Evolutionary conservation across 2,329 filamentous ascomycete genomes (phyloP), one percentile per base, ranked within the genome.

Genomic region (Paracorniculantispora psalliotae): DNA sequence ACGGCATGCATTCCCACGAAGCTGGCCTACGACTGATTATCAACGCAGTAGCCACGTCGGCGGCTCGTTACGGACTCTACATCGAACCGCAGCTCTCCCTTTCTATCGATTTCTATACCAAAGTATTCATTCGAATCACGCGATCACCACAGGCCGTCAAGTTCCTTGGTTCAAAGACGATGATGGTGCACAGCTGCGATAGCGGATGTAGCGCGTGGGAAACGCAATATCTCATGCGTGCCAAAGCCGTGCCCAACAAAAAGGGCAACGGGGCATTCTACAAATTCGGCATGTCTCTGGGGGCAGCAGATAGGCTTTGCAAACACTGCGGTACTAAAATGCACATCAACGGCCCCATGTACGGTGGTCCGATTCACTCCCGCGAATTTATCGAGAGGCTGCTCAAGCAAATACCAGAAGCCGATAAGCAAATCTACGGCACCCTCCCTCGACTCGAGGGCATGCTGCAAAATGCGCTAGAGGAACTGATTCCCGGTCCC

Each of bases 281-380:
- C 75, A 96, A 97, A 70, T 88, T 96, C 69, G 80, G 81, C 0
- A 85, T 92, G 63, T 83, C 88, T 0, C 80, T 88, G 67, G 92
- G 81, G 0, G 91, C 92, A 1, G 77, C 83, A 4, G 81, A 85
- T 59, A 79, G 81, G 17, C 75, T 80, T 41, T 99, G 94, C 72
- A 81, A 86, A 61, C 91, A 97, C 71, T 99, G 94, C 70, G 90
- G 88, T 9, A 86, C 83, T 68, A 93, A 89, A 70, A 96, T 88
- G 74, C 94, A 97, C 72, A 72, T 97, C 15, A 89, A 86, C 4
- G 94, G 94, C 1, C 94, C 94, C 0, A 97, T 99, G 93, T 99
- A 92, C 77, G 92, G 85, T 35, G 94, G 94, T 1, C 89, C 89
- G 21, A 77, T 99, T 9, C 94, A 99, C 73, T 92, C 92, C 47